These are phyloP conservation scores for Aspergillus transmontanensis DNA, from an alignment of 2,329 filamentous ascomycete genomes.

Conservation along the genomic window DNA sequence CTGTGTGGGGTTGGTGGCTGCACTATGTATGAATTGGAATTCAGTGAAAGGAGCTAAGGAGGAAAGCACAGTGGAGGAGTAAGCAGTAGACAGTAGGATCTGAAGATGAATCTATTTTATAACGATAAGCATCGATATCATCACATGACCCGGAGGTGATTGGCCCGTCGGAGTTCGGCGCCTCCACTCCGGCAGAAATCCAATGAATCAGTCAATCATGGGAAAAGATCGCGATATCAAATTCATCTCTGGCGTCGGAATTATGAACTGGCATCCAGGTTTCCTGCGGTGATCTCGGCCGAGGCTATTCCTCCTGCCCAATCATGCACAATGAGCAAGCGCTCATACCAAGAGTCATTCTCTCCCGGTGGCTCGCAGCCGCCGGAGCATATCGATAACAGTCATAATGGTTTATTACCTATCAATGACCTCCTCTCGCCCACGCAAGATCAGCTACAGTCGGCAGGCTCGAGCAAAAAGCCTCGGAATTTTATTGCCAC, in stretches of 20 bases:
- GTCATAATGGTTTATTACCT: slow-evolving; percentile 29
- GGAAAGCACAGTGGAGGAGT: no score
- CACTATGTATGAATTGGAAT: no score
- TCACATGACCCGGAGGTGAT: not conserved
- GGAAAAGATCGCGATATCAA: not conserved
- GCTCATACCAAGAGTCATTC: slow-evolving; percentile 34
- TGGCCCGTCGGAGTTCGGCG: slow-evolving; percentile 3
- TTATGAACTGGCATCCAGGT: not conserved
- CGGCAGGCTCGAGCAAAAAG: slow-evolving; percentile 30
- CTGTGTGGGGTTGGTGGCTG: no score
- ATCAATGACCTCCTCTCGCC: slow-evolving; percentile 41
- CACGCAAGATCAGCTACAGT: slow-evolving; percentile 32
- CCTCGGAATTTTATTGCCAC: slow-evolving; percentile 44
- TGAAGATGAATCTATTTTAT: no score
- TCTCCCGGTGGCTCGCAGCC: slow-evolving; percentile 28
- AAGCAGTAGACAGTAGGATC: no score
- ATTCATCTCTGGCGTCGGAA: not conserved
- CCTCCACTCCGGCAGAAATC: slow-evolving; percentile 3
- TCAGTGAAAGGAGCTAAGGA: no score
- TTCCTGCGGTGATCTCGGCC: not conserved
- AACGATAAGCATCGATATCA: not conserved
- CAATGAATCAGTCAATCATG: not conserved
- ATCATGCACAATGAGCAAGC: slow-evolving; percentile 43
- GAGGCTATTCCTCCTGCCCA: not conserved
- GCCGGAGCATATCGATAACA: slow-evolving; percentile 26